Percentiles rank a stretch among this genome's conserved stretches.
phyloP scores from a whole-genome alignment of 1,139 yeast species.

The Geotrichum carabidarum region DNA sequence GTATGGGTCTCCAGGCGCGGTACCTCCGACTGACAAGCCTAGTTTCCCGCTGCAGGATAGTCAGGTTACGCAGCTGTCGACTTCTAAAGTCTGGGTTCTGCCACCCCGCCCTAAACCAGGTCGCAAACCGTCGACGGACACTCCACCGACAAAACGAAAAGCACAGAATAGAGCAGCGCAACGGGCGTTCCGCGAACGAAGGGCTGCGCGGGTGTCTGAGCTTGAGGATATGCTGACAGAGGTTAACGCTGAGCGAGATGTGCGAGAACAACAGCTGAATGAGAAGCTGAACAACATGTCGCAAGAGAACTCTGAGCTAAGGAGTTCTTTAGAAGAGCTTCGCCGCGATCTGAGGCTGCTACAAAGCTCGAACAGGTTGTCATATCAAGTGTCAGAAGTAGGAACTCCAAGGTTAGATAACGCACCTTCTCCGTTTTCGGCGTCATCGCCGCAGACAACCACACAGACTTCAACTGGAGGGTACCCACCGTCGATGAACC shows the following conservation, averaged over 20 bases:
- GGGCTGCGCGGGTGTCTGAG: slow-evolving; percentile 58
- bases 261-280: slow-evolving; percentile 38
- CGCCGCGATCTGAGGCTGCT: slow-evolving; percentile 20
- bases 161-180: slow-evolving; percentile 94
- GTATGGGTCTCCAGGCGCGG: background rate
- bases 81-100: slow-evolving; percentile 82
- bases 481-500: slow-evolving; percentile 23
- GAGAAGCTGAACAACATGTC: slow-evolving; percentile 41
- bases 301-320: slow-evolving; percentile 27
- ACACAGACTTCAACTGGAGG: too few relatives aligned
- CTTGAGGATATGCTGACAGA: slow-evolving; percentile 53
- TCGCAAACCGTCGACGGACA: slow-evolving; percentile 70
- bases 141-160: slow-evolving; percentile 43
- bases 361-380: background rate
- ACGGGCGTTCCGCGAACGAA: slow-evolving; percentile 77
- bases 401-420: slow-evolving; percentile 1
- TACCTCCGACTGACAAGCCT: background rate
- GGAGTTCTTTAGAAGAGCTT: slow-evolving; percentile 20
- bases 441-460: background rate
- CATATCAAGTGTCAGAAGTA: background rate
- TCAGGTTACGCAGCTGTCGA: slow-evolving; percentile 32
- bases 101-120: slow-evolving; percentile 94
- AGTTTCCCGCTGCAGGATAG: slow-evolving; percentile 5
- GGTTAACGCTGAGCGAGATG: slow-evolving; percentile 52
- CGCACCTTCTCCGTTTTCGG: background rate